A percentile compares a stretch with the other conserved stretches of the same genome.
Conservation (phyloP, 148 eudicot species). For the Chenopodium berlandieri region DNA sequence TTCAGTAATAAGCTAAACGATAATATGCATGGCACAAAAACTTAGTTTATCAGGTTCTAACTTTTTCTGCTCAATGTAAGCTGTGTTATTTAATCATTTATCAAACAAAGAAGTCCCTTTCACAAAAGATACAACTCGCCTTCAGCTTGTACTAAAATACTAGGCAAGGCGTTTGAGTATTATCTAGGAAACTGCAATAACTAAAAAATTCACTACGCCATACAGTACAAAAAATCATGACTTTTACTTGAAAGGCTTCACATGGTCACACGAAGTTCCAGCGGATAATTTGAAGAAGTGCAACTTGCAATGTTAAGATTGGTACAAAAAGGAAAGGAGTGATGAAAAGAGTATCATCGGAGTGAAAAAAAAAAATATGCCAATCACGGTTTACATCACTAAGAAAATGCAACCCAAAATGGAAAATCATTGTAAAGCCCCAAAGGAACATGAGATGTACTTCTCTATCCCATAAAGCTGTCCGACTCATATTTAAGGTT, state of each 20-base stretch:
- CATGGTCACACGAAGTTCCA: neutral
- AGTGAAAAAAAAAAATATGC: no score
- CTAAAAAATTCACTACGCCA: neutral
- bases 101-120: neutral
- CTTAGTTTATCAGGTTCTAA: neutral
- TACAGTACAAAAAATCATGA: neutral
- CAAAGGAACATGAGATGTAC: no score
- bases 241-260: neutral
- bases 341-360: neutral
- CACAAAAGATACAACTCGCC: neutral
- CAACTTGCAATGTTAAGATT: neutral
- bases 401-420: no score
- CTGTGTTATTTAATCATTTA: neutral
- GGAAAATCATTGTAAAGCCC: no score
- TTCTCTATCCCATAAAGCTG: no score
- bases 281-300: neutral
- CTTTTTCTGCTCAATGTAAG: neutral
- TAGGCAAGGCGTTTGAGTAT: neutral
- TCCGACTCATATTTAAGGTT: no score
- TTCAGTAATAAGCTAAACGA: constrained; percentile 3
- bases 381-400: no score
- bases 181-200: neutral
- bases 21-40: neutral
- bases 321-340: neutral
- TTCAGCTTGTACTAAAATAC: neutral